phyloP scores from a whole-genome alignment of 257 asterid species.

The Rehmannia glutinosa region DNA sequence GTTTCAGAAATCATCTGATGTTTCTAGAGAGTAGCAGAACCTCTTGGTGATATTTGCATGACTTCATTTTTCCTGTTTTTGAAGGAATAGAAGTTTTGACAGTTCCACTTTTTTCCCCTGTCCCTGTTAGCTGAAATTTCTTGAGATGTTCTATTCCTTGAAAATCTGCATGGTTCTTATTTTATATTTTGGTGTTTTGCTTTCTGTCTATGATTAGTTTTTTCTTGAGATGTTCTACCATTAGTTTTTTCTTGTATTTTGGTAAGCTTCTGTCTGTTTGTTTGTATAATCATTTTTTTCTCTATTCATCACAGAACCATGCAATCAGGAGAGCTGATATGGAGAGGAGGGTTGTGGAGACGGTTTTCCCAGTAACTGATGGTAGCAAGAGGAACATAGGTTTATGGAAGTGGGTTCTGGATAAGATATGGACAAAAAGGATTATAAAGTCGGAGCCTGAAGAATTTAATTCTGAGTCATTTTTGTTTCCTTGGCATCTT shows the following conservation, averaged over 20 bases:
- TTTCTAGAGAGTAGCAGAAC: not conserved
- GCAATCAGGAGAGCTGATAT: conserved; percentile 90
- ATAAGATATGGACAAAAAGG: conserved; percentile 48
- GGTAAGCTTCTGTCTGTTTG: not conserved
- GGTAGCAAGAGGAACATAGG: conserved; percentile 31
- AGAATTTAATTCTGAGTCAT: conserved; percentile 44
- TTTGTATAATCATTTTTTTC: conserved; percentile 18
- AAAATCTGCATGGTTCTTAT: not conserved
- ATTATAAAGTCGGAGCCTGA: conserved; percentile 33
- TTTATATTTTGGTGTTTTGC: not conserved
- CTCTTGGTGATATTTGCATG: not conserved
- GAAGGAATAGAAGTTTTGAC: not conserved
- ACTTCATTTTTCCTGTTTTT: conserved; percentile 1
- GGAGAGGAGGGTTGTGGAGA: conserved; percentile 72
- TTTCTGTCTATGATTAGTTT: not conserved
- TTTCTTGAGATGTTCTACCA: not conserved
- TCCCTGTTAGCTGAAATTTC: not conserved
- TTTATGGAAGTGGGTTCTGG: conserved; percentile 67
- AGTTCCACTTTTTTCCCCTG: not conserved
- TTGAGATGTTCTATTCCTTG: not conserved
- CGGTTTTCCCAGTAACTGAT: conserved; percentile 50
- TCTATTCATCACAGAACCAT: conserved; percentile 63
- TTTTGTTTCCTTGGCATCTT: conserved; percentile 93
- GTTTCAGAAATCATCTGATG: not conserved
- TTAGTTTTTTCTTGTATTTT: not conserved